Evolutionary conservation across 805 yeast species (phyloP).

Genomic region (Cyberlindnera mississippiensis): DNA sequence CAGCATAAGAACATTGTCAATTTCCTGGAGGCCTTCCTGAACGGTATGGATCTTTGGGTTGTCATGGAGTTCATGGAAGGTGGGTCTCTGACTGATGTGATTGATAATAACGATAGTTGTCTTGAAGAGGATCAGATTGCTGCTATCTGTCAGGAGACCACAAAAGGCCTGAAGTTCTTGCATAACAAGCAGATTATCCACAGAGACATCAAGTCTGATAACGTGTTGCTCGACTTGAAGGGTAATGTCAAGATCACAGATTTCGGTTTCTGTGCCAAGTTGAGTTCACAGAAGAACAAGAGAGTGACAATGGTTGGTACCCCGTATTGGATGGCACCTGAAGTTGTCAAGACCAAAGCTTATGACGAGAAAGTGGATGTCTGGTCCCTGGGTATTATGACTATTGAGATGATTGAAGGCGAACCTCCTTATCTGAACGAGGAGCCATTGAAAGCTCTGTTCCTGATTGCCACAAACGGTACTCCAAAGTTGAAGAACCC

Average conservation of each 20-base stretch:
- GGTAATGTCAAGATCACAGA: constrained; percentile 94
- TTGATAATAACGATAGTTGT: constrained; percentile 73
- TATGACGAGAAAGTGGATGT: constrained; percentile 97
- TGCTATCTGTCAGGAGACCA: constrained; percentile 83
- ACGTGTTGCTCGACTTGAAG: constrained; percentile 73
- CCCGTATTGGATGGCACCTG: constrained; percentile 99
- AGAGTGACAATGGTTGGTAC: constrained; percentile 99
- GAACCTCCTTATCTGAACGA: constrained; percentile 98
- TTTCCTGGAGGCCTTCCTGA: constrained; percentile 83
- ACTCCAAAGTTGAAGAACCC: constrained; percentile 93
- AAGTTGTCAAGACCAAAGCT: constrained; percentile 91
- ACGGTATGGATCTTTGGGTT: constrained; percentile 83
- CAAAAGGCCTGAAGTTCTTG: constrained; percentile 85
- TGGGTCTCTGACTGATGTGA: constrained; percentile 93
- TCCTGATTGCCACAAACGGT: constrained; percentile 93
- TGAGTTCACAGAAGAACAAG: constrained; percentile 76
- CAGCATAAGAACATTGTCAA: constrained; percentile 94
- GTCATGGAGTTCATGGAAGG: constrained; percentile 99
- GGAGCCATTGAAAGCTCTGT: constrained; percentile 90
- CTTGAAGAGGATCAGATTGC: constrained; percentile 88
- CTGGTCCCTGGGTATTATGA: constrained; percentile 98
- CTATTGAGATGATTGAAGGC: constrained; percentile 97
- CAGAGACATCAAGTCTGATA: constrained; percentile 95
- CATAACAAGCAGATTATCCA: constrained; percentile 93
- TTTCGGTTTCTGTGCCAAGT: constrained; percentile 95